phyloP scores from a whole-genome alignment of 2,329 filamentous ascomycete species.

The Aureobasidium zeae region DNA sequence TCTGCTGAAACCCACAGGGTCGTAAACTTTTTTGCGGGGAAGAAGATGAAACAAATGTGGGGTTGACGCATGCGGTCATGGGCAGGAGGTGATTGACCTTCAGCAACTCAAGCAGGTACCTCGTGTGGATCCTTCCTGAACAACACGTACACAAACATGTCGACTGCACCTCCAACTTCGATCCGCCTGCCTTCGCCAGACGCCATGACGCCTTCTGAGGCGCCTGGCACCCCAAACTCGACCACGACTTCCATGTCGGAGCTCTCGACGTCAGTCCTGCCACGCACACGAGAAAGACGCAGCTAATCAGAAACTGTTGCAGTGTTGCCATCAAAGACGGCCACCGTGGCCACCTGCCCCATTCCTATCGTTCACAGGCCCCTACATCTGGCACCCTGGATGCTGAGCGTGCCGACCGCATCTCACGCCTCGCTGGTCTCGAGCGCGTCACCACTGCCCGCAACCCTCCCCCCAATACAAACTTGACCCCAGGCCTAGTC shows the following conservation, averaged over 20 bases:
- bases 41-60: too few relatives aligned
- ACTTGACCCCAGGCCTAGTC: constrained; percentile 38
- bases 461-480: constrained; percentile 30
- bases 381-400: constrained; percentile 60
- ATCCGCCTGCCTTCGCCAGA: constrained; percentile 80
- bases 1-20: too few relatives aligned
- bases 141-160: constrained; percentile 1
- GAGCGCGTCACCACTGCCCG: constrained; percentile 76
- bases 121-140: too few relatives aligned
- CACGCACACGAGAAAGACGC: background rate
- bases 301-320: background rate
- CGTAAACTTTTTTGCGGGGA: too few relatives aligned
- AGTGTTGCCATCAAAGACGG: constrained; percentile 87
- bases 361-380: constrained; percentile 37
- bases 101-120: too few relatives aligned
- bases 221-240: constrained; percentile 87
- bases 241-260: constrained; percentile 85
- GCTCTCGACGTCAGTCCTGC: constrained; percentile 54
- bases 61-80: too few relatives aligned
- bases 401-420: constrained; percentile 87
- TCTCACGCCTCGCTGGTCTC: constrained; percentile 86
- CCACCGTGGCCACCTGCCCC: constrained; percentile 69
- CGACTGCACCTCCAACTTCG: constrained; percentile 47
- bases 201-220: constrained; percentile 77
- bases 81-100: too few relatives aligned